Evolutionary conservation across 2,329 filamentous ascomycete species (phyloP).

Genomic region (Cercospora janseana): DNA sequence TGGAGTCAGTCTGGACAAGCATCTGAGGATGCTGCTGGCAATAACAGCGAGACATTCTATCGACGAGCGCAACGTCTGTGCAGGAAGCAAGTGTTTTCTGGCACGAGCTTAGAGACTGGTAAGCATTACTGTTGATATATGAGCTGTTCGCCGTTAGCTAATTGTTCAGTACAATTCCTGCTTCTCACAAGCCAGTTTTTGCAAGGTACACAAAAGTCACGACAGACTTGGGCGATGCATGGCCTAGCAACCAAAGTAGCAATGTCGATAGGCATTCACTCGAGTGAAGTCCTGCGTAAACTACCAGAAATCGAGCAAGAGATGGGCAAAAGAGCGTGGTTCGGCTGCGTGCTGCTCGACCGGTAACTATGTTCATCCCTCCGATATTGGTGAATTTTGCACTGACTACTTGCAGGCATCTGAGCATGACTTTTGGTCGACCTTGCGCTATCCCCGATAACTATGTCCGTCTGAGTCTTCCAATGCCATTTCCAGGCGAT

Average conservation of each 20-base stretch:
- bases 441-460: neutral
- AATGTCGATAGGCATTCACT: neutral
- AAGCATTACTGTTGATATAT: neutral
- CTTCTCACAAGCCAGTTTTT: neutral
- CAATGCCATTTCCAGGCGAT: neutral
- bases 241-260: neutral
- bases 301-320: neutral
- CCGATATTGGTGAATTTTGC: neutral
- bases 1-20: neutral
- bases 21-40: neutral
- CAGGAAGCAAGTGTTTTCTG: neutral
- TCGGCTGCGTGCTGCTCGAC: neutral
- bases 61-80: neutral
- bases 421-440: neutral
- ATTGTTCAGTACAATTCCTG: neutral
- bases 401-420: neutral
- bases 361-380: neutral
- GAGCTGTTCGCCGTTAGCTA: neutral
- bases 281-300: neutral
- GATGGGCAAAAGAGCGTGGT: neutral
- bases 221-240: neutral
- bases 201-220: neutral
- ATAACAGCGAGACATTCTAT: neutral
- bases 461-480: neutral
- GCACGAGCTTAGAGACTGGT: neutral